Evolutionary conservation across 257 asterid genomes (phyloP).

Genomic region (Cruciata laevipes): DNA sequence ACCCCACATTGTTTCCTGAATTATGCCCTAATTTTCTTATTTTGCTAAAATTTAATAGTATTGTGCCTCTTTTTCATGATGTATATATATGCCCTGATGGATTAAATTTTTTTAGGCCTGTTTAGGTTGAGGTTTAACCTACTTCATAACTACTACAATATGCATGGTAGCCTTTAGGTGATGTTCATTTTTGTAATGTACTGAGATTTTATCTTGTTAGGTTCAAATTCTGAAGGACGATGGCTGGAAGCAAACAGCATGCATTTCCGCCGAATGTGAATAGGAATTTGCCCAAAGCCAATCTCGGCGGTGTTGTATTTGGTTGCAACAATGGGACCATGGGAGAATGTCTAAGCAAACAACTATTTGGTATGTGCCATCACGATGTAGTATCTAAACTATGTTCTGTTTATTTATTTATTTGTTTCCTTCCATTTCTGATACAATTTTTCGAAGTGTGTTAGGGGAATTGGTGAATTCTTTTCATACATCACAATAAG

Average conservation of each 20-base stretch:
- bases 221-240: neutral
- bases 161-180: neutral
- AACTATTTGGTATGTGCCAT: neutral
- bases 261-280: neutral
- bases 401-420: neutral
- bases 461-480: neutral
- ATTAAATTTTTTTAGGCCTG: neutral
- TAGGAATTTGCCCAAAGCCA: slow-evolving; percentile 26
- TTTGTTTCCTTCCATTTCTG: neutral
- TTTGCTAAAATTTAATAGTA: neutral
- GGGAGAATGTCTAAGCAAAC: slow-evolving; percentile 24
- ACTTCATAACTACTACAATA: neutral
- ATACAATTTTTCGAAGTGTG: neutral
- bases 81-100: neutral
- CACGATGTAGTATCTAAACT: neutral
- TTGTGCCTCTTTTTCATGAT: neutral
- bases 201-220: slow-evolving; percentile 5
- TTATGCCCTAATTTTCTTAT: neutral
- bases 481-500: neutral
- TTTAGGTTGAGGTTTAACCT: neutral
- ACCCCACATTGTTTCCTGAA: neutral
- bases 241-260: slow-evolving; percentile 17
- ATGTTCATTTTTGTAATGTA: neutral
- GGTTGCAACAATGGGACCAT: slow-evolving; percentile 36
- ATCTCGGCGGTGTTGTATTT: slow-evolving; percentile 39